Conservation (phyloP, 2,329 filamentous ascomycete genomes). For the Fusarium goolgardi region DNA sequence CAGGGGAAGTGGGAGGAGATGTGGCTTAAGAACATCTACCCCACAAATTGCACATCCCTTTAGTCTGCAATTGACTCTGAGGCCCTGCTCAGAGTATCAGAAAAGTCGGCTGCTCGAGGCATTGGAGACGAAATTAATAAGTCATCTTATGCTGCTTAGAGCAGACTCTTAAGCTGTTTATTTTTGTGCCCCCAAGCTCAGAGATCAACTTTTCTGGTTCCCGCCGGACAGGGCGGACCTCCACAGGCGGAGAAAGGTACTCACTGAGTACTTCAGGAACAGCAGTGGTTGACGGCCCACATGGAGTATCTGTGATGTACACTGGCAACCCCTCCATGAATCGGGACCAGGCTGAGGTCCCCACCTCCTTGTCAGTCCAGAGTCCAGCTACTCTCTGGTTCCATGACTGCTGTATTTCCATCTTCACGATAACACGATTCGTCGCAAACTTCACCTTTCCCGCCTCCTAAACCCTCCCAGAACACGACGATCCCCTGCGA, state of each 20-base stretch:
- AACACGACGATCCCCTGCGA: constrained; percentile 11
- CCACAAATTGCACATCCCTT: constrained; percentile 19
- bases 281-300: rapidly evolving
- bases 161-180: background rate
- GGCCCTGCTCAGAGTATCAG: background rate
- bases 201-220: background rate
- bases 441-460: constrained; percentile 31
- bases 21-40: constrained; percentile 22
- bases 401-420: constrained; percentile 40
- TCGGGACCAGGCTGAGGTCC: constrained; percentile 17
- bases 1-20: constrained; percentile 16
- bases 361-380: constrained; percentile 27
- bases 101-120: background rate
- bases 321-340: constrained; percentile 34
- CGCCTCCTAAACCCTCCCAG: constrained; percentile 4
- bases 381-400: constrained; percentile 19
- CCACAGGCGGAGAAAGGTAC: background rate
- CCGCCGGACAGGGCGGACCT: background rate
- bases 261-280: background rate
- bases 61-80: constrained; percentile 38
- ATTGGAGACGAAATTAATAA: background rate
- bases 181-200: background rate
- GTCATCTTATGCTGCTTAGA: background rate
- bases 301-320: background rate
- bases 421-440: constrained; percentile 41